Conservation (phyloP, 1,284 basidiomycete species). For the Puccinia coronata region DNA sequence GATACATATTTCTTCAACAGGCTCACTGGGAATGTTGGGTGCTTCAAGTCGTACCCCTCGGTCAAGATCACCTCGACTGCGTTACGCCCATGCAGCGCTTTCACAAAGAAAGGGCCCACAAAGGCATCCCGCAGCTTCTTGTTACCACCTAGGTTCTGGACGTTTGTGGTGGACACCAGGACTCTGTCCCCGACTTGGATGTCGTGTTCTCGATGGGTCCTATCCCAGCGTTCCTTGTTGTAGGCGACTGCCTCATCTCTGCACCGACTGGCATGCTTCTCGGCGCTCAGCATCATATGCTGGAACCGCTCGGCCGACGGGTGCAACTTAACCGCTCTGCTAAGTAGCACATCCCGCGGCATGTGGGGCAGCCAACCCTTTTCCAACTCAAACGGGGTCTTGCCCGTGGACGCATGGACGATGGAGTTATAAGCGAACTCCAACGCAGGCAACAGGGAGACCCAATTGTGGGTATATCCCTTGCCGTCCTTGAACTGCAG, state of each 20-base stretch:
- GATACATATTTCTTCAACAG: background rate
- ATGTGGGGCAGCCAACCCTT: background rate
- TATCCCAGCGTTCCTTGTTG: slow-evolving; percentile 13
- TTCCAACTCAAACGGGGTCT: slow-evolving; percentile 5
- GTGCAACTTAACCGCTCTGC: background rate
- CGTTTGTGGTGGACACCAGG: slow-evolving; percentile 11
- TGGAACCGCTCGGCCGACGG: background rate
- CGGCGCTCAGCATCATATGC: background rate
- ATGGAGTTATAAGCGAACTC: slow-evolving; percentile 20
- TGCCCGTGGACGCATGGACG: background rate
- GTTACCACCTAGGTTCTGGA: background rate
- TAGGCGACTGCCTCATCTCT: no score
- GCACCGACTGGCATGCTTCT: background rate
- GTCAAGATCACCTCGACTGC: background rate
- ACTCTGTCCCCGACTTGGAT: slow-evolving; percentile 12
- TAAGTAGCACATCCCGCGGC: background rate
- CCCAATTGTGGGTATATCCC: slow-evolving; percentile 18
- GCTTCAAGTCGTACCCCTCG: slow-evolving; percentile 1
- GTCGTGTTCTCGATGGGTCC: background rate
- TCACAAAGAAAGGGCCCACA: slow-evolving; percentile 1
- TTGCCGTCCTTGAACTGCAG: background rate
- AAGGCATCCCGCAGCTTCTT: slow-evolving; percentile 2
- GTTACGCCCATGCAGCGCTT: background rate
- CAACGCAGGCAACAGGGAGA: slow-evolving; percentile 9
- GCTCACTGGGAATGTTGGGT: background rate